phyloP scores from a whole-genome alignment of 2,329 filamentous ascomycete species.

The Zarea fungicola region DNA sequence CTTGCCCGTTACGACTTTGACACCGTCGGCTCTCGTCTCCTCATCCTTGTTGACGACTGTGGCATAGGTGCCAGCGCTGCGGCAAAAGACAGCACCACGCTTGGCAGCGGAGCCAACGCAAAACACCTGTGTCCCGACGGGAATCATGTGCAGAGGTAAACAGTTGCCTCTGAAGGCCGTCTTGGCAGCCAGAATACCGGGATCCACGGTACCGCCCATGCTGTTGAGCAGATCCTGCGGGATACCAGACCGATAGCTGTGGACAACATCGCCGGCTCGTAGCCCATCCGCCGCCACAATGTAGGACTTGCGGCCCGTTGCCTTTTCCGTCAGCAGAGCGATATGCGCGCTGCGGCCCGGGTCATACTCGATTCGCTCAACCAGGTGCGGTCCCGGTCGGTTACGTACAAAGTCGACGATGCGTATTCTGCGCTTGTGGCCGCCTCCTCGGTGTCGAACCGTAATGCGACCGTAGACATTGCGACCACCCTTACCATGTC shows the following conservation, averaged over 20 bases:
- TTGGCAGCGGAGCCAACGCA: slow-evolving; percentile 75
- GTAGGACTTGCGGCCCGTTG: slow-evolving; percentile 74
- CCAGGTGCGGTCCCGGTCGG: slow-evolving; percentile 73
- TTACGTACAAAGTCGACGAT: slow-evolving; percentile 83
- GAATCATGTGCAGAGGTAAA: slow-evolving; percentile 90
- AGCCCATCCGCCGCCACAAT: slow-evolving; percentile 94
- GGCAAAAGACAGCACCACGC: slow-evolving; percentile 81
- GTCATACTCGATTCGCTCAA: slow-evolving; percentile 95
- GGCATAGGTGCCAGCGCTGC: slow-evolving; percentile 89
- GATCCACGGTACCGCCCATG: slow-evolving; percentile 91
- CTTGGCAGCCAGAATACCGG: slow-evolving; percentile 90
- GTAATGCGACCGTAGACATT: slow-evolving; percentile 84
- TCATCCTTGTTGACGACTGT: slow-evolving; percentile 87
- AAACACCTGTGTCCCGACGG: slow-evolving; percentile 87
- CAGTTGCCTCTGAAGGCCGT: slow-evolving; percentile 95
- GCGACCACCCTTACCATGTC: slow-evolving; percentile 85
- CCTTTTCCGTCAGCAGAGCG: slow-evolving; percentile 72
- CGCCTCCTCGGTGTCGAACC: slow-evolving; percentile 87
- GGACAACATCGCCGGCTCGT: slow-evolving; percentile 82
- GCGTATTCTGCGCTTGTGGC: slow-evolving; percentile 84
- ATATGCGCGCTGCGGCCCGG: slow-evolving; percentile 91
- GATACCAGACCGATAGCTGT: slow-evolving; percentile 88
- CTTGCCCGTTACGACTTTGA: slow-evolving; percentile 60
- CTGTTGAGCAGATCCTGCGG: slow-evolving; percentile 78
- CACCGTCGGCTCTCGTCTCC: slow-evolving; percentile 55